Percentiles rank a stretch among this genome's conserved stretches.
These are phyloP conservation scores for Strobilomyces echinocephalus DNA, from an alignment of 768 basidiomycete species.

Conservation along the genomic window DNA sequence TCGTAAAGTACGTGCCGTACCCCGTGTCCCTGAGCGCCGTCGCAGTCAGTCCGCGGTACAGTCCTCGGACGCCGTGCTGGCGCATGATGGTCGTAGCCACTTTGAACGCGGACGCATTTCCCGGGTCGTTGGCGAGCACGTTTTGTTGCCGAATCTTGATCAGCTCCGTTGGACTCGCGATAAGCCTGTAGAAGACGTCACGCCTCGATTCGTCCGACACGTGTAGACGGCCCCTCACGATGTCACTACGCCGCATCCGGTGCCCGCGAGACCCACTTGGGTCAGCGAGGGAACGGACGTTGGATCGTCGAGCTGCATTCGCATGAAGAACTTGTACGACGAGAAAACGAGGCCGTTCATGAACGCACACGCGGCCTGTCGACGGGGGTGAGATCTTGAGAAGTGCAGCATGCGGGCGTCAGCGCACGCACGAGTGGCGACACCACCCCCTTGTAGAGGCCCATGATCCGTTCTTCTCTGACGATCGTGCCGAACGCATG, in stretches of 20 bases:
- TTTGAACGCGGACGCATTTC: constrained; percentile 42
- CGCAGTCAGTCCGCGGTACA: constrained; percentile 72
- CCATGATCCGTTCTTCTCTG: constrained; percentile 61
- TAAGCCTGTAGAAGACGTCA: constrained; percentile 38
- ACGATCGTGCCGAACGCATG: constrained; percentile 64
- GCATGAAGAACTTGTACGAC: constrained; percentile 76
- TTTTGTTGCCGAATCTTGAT: constrained; percentile 84
- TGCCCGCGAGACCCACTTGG: constrained; percentile 75
- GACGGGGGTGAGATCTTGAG: background rate
- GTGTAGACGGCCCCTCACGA: constrained; percentile 47
- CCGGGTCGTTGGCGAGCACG: constrained; percentile 30
- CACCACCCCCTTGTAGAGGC: constrained; percentile 71
- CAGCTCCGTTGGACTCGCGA: constrained; percentile 82
- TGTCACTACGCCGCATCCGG: constrained; percentile 72
- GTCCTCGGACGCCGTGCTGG: constrained; percentile 53
- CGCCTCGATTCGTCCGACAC: background rate
- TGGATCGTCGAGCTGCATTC: constrained; percentile 49
- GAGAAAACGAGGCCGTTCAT: constrained; percentile 88
- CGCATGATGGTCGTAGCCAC: constrained; percentile 56
- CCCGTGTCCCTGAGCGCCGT: constrained; percentile 76
- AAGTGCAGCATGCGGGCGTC: background rate
- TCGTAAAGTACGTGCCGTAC: constrained; percentile 82
- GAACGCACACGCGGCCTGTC: constrained; percentile 61
- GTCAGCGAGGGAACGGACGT: constrained; percentile 54
- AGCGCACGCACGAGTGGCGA: constrained; percentile 66